These are phyloP conservation scores for Irpex sp. DNA, from an alignment of 1,284 basidiomycete species.

Conservation along the genomic window DNA sequence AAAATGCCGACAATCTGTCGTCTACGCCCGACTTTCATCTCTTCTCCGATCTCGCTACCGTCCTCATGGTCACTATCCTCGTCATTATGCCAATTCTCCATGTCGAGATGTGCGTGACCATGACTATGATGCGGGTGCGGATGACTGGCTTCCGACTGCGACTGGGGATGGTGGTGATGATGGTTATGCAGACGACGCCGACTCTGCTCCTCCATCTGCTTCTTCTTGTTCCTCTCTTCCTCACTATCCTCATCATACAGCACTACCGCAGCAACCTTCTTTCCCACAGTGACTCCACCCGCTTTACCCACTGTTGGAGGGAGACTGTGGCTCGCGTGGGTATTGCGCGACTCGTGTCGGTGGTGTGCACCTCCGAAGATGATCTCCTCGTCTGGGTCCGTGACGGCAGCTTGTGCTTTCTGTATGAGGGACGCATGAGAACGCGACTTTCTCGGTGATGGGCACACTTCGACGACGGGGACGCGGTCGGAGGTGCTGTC, in stretches of 20 bases:
- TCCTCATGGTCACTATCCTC: conserved; percentile 12
- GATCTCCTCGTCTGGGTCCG: not conserved
- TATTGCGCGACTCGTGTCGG: conserved; percentile 35
- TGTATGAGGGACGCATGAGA: conserved; percentile 1
- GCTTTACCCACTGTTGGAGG: conserved; percentile 11
- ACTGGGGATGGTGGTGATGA: conserved; percentile 17
- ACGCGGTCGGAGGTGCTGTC: conserved; percentile 3
- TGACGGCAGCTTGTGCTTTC: conserved; percentile 3
- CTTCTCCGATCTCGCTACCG: conserved; percentile 23
- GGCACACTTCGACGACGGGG: not conserved
- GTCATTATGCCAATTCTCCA: conserved; percentile 20
- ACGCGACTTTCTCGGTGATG: not conserved
- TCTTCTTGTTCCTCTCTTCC: not conserved
- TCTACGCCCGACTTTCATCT: conserved; percentile 42
- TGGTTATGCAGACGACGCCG: conserved; percentile 13
- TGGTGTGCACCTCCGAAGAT: conserved; percentile 39
- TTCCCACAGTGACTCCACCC: not conserved
- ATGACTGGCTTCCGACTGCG: conserved; percentile 15
- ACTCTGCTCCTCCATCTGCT: conserved; percentile 7
- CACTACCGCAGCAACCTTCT: conserved; percentile 16
- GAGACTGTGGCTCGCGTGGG: conserved; percentile 35
- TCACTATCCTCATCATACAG: conserved; percentile 12
- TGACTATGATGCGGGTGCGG: conserved; percentile 15
- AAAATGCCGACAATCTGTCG: conserved; percentile 64
- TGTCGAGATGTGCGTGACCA: conserved; percentile 26